Percentiles rank a stretch among this genome's conserved stretches.
These are phyloP conservation scores for Fusarium ambrosium DNA, from an alignment of 2,329 filamentous ascomycete species.

Conservation along the genomic window DNA sequence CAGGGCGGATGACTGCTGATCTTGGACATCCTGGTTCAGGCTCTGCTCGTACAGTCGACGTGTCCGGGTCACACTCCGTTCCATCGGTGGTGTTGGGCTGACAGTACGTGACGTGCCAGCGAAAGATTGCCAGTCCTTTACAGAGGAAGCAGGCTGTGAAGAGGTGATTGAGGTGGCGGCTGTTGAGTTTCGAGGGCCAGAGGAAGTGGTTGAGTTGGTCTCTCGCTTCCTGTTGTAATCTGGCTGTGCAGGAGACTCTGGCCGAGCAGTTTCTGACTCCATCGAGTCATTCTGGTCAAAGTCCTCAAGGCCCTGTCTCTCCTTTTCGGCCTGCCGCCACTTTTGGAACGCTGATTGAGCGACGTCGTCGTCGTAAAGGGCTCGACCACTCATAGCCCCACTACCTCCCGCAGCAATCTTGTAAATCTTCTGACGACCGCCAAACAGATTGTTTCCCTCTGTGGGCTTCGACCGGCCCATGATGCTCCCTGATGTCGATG, in stretches of 20 bases:
- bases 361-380: conserved; percentile 90
- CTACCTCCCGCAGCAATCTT: conserved; percentile 74
- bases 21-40: conserved; percentile 82
- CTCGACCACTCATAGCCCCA: conserved; percentile 73
- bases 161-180: conserved; percentile 91
- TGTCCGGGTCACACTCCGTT: conserved; percentile 77
- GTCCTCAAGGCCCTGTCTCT: conserved; percentile 59
- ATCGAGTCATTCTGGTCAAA: conserved; percentile 33
- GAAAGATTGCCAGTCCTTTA: conserved; percentile 64
- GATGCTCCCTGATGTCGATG: conserved; percentile 75
- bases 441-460: conserved; percentile 94
- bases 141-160: conserved; percentile 66
- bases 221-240: conserved; percentile 83
- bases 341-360: conserved; percentile 86
- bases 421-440: conserved; percentile 95
- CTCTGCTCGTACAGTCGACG: conserved; percentile 87
- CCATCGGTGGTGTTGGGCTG: conserved; percentile 60
- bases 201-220: conserved; percentile 88
- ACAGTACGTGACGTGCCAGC: conserved; percentile 55
- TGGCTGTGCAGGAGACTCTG: conserved; percentile 64
- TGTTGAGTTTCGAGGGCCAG: conserved; percentile 80
- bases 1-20: conserved; percentile 82
- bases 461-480: conserved; percentile 86
- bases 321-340: conserved; percentile 73
- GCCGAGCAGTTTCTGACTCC: conserved; percentile 47